phyloP scores from a whole-genome alignment of 495 filamentous ascomycete genomes.

The Penicillium cosmopolitanum region DNA sequence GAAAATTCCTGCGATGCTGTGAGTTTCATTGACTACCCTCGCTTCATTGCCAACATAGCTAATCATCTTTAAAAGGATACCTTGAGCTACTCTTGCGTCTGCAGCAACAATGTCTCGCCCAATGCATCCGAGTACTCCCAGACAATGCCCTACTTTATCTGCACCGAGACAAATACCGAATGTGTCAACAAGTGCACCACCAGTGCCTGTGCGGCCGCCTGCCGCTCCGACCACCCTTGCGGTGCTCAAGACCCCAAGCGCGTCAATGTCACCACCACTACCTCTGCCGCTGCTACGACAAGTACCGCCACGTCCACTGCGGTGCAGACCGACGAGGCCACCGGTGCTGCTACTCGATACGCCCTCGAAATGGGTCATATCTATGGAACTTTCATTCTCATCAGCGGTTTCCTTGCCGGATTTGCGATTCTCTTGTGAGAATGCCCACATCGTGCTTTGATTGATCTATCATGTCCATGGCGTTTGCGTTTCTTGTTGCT shows the following conservation, averaged over 20 bases:
- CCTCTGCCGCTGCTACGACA: slow-evolving; percentile 45
- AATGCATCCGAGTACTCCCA: slow-evolving; percentile 82
- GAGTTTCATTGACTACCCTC: slow-evolving; percentile 34
- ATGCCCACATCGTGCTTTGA: background rate
- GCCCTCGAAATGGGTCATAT: slow-evolving; percentile 57
- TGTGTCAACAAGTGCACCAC: slow-evolving; percentile 68
- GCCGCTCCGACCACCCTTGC: slow-evolving; percentile 75
- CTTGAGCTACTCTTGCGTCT: slow-evolving; percentile 74
- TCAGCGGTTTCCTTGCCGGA: slow-evolving; percentile 64
- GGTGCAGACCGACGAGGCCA: slow-evolving; percentile 13
- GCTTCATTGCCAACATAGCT: too few species aligned
- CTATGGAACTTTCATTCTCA: slow-evolving; percentile 60
- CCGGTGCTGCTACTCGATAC: slow-evolving; percentile 27
- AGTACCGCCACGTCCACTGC: slow-evolving; percentile 35
- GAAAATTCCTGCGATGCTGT: slow-evolving; percentile 75
- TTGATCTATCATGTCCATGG: background rate
- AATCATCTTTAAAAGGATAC: slow-evolving; percentile 50
- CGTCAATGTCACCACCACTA: slow-evolving; percentile 56
- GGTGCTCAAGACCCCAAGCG: slow-evolving; percentile 72
- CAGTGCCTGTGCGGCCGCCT: slow-evolving; percentile 62
- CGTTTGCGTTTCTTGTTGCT: slow-evolving; percentile 5
- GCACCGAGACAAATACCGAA: slow-evolving; percentile 70
- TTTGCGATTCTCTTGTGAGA: slow-evolving; percentile 63
- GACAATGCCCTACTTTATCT: slow-evolving; percentile 85
- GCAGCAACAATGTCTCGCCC: slow-evolving; percentile 69